These are phyloP conservation scores for Elongisporangium undulatum DNA, from an alignment of 352 stramenopile species.

Conservation along the genomic window DNA sequence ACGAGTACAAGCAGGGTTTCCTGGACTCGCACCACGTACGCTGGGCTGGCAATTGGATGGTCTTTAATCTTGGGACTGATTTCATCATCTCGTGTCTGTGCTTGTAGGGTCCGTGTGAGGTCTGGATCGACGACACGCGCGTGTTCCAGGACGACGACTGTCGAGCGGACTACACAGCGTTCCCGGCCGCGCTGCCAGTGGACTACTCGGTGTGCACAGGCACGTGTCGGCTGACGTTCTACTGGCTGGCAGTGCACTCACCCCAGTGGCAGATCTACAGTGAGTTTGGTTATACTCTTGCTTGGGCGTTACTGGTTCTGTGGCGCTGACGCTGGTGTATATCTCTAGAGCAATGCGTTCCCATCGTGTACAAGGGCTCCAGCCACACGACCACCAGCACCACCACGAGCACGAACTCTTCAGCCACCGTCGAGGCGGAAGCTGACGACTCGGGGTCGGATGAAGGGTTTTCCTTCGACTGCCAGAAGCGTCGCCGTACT, in stretches of 20 bases:
- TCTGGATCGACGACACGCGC: conserved; percentile 22
- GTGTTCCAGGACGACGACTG: conserved; percentile 21
- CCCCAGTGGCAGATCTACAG: conserved; percentile 24
- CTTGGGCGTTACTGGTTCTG: neutral
- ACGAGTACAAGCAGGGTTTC: conserved; percentile 16
- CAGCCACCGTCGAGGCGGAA: neutral
- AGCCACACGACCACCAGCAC: neutral
- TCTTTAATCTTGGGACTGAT: neutral
- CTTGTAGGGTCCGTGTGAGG: conserved; percentile 19
- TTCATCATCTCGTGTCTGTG: neutral
- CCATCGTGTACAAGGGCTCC: conserved; percentile 9
- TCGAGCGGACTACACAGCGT: conserved; percentile 12
- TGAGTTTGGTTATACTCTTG: neutral
- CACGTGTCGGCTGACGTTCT: conserved; percentile 31
- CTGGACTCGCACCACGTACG: conserved; percentile 12
- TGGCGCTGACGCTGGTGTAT: neutral
- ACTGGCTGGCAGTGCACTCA: conserved; percentile 29
- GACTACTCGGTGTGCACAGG: conserved; percentile 28
- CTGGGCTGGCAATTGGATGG: neutral
- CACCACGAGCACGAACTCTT: neutral
- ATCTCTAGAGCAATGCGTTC: conserved; percentile 15
- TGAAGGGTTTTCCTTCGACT: neutral
- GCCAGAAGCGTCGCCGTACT: neutral
- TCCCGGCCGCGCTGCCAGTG: conserved; percentile 24
- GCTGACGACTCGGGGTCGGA: neutral